Conservation (phyloP, 2,329 filamentous ascomycete species). For the Diaporthe humulicola region DNA sequence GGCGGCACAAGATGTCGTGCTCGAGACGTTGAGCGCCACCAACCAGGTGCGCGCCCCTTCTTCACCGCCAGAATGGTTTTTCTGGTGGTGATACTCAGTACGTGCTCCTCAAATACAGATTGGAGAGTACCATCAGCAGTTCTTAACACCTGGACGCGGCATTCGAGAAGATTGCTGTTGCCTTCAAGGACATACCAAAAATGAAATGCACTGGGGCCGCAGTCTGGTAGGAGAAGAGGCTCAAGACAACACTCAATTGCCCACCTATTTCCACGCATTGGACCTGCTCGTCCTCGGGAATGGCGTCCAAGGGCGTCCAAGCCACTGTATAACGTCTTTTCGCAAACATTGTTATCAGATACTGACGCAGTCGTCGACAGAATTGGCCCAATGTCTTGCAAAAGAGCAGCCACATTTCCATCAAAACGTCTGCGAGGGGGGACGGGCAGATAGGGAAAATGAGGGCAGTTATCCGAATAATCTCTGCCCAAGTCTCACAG, state of each 20-base stretch:
- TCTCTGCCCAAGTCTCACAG: conserved; percentile 5
- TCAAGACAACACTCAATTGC: too few species aligned
- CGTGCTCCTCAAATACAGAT: not conserved
- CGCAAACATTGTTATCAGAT: not conserved
- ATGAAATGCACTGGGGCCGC: too few species aligned
- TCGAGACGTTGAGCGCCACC: conserved; percentile 17
- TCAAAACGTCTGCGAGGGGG: not conserved
- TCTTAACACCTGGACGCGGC: not conserved
- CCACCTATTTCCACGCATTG: not conserved
- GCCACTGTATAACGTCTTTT: conserved; percentile 4
- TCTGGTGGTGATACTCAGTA: not conserved
- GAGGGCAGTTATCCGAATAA: conserved; percentile 9
- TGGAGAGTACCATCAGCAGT: not conserved
- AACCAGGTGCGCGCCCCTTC: not conserved
- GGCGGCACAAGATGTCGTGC: not conserved
- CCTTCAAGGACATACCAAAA: not conserved
- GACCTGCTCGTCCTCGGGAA: not conserved
- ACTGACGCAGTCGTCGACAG: not conserved
- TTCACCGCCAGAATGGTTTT: not conserved
- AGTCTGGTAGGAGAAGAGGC: not conserved
- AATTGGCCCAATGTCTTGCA: not conserved
- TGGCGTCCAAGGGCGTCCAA: not conserved
- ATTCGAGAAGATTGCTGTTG: not conserved
- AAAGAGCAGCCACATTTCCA: not conserved
- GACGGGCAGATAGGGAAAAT: not conserved